Conservation (phyloP, 2,329 filamentous ascomycete genomes). For the Elsinoe fawcettii region DNA sequence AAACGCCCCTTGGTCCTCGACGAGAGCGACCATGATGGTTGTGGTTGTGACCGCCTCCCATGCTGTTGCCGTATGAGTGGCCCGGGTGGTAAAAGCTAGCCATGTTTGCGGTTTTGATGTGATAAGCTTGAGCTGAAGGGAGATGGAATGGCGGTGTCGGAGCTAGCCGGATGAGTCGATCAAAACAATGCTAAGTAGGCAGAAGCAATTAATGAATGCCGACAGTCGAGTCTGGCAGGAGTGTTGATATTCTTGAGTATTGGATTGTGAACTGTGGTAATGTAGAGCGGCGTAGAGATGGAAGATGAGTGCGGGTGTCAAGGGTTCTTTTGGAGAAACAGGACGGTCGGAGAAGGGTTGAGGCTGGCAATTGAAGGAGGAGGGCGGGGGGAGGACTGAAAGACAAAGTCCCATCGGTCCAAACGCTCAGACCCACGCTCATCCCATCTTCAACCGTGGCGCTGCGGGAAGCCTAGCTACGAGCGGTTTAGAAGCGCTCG, state of each 20-base stretch:
- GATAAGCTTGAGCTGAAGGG: conserved; percentile 8
- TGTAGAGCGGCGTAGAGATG: conserved; percentile 1
- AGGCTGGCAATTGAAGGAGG: conserved; percentile 9
- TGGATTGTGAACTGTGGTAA: not conserved
- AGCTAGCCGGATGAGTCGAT: conserved; percentile 18
- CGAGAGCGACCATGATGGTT: conserved; percentile 80
- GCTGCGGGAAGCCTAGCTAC: not conserved
- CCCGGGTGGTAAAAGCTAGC: conserved; percentile 44
- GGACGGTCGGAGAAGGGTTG: conserved; percentile 12
- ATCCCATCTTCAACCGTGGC: not conserved
- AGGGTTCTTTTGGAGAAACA: conserved; percentile 4
- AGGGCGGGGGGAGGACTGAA: not conserved
- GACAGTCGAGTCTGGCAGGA: conserved; percentile 11
- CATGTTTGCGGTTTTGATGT: conserved; percentile 31
- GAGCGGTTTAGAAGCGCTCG: not conserved
- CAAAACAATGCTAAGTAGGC: conserved; percentile 16
- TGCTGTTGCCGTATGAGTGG: conserved; percentile 42
- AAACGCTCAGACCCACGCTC: not conserved
- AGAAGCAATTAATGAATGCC: conserved; percentile 10
- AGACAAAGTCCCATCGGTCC: not conserved
- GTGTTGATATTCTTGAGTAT: not conserved
- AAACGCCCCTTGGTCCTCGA: conserved; percentile 65
- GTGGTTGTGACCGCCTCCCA: conserved; percentile 52
- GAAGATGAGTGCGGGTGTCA: not conserved
- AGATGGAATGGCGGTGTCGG: conserved; percentile 18